phyloP scores from a whole-genome alignment of 225 moss, liverwort and hornwort species.

The Rhytidiadelphus loreus region DNA sequence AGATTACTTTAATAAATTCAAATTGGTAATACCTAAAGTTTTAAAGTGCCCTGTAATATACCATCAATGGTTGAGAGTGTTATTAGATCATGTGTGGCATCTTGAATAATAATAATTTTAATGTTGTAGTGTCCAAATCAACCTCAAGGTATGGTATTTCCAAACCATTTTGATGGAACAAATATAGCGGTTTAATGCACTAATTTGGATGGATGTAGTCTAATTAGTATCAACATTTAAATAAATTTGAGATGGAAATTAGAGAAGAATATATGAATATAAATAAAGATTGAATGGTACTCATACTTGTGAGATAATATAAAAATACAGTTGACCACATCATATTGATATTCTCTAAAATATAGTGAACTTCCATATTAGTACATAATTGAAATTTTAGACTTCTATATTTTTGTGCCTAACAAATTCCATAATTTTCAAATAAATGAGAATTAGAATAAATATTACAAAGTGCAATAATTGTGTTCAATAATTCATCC shows the following conservation, averaged over 20 bases:
- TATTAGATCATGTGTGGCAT: neutral
- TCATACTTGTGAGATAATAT: neutral
- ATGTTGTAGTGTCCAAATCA: neutral
- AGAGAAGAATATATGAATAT: neutral
- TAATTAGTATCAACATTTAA: neutral
- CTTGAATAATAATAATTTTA: neutral
- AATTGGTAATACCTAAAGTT: neutral
- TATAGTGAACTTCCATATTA: neutral
- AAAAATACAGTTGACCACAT: neutral
- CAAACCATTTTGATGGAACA: neutral
- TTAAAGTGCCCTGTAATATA: rapidly evolving
- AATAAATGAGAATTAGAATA: neutral
- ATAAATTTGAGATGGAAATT: neutral
- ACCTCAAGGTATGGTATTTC: neutral
- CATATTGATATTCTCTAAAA: neutral
- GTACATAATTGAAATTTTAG: neutral
- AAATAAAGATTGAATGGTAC: neutral
- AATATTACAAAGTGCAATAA: rapidly evolving
- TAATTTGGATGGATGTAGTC: neutral
- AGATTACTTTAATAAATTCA: neutral
- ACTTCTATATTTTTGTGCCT: neutral
- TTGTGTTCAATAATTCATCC: neutral
- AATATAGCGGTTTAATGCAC: neutral
- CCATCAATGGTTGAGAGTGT: neutral
- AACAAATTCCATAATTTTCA: neutral